Conservation (phyloP, 768 basidiomycete species). For the Tephrocybe sp. region DNA sequence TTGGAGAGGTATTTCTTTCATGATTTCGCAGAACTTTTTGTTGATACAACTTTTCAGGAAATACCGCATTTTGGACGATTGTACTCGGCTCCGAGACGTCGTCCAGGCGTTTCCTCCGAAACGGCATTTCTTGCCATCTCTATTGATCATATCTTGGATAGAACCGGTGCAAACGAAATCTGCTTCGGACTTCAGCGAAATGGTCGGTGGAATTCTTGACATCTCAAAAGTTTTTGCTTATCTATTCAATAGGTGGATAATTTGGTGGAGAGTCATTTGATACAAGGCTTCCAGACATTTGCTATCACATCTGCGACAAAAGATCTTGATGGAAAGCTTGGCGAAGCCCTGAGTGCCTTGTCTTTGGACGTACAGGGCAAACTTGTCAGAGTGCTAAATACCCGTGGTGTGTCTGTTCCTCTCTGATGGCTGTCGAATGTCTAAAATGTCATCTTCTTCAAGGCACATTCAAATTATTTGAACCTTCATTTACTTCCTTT, state of each 20-base stretch:
- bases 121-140: constrained; percentile 61
- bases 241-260: constrained; percentile 42
- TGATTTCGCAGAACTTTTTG: constrained; percentile 6
- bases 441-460: constrained; percentile 5
- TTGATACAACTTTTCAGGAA: constrained; percentile 40
- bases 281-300: constrained; percentile 44
- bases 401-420: constrained; percentile 39
- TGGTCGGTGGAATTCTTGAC: constrained; percentile 43
- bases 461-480: constrained; percentile 44
- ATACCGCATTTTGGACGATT: constrained; percentile 72
- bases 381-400: constrained; percentile 45
- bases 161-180: constrained; percentile 38
- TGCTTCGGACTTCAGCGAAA: constrained; percentile 52
- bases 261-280: constrained; percentile 40
- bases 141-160: constrained; percentile 64
- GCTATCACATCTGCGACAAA: constrained; percentile 49
- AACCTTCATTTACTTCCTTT: constrained; percentile 37
- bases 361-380: constrained; percentile 58
- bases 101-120: constrained; percentile 51
- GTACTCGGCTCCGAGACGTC: constrained; percentile 66
- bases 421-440: neutral
- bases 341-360: constrained; percentile 37
- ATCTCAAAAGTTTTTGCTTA: constrained; percentile 2
- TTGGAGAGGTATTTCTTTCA: constrained; percentile 55
- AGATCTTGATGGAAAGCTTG: constrained; percentile 60